These are phyloP conservation scores for Entoloma clypeatum DNA, from an alignment of 1,284 basidiomycete species.

Conservation along the genomic window DNA sequence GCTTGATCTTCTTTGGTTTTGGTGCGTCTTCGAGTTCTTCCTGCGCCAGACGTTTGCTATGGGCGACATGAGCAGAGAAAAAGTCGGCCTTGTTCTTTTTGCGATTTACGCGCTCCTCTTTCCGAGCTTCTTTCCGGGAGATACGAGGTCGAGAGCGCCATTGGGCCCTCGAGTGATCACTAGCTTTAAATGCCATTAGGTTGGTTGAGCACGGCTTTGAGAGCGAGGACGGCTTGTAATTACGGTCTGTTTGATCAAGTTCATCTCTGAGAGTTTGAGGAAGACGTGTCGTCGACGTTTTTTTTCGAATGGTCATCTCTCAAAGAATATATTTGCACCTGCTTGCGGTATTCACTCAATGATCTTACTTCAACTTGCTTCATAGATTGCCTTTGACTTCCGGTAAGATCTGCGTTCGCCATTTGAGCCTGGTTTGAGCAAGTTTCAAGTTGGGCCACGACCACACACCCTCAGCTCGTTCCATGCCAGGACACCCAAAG, in stretches of 20 bases:
- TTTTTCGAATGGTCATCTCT: conserved; percentile 31
- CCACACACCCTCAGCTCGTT: too few species aligned
- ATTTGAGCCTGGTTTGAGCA: too few species aligned
- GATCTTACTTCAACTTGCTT: conserved; percentile 23
- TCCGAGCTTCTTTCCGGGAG: conserved; percentile 63
- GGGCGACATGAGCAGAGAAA: conserved; percentile 34
- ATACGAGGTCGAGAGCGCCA: conserved; percentile 20
- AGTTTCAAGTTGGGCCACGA: too few species aligned
- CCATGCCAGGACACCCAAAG: too few species aligned
- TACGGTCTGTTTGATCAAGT: conserved; percentile 27
- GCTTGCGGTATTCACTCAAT: too few species aligned
- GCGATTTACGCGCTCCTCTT: conserved; percentile 50
- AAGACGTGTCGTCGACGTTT: conserved; percentile 39
- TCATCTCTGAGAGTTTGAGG: conserved; percentile 40
- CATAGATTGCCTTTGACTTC: conserved; percentile 18
- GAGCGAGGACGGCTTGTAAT: conserved; percentile 5
- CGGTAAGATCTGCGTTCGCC: too few species aligned
- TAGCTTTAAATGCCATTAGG: conserved; percentile 15
- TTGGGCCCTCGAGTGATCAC: conserved; percentile 19
- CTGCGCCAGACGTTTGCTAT: conserved; percentile 34
- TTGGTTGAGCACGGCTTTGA: background rate
- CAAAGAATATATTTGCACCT: too few species aligned
- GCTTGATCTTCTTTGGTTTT: conserved; percentile 40
- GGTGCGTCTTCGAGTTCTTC: conserved; percentile 40
- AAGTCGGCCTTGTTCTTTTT: conserved; percentile 60